Percentiles rank a stretch among this genome's conserved stretches.
These are phyloP conservation scores for Neopestalotiopsis rosae DNA, from an alignment of 2,329 filamentous ascomycete species.

Conservation along the genomic window DNA sequence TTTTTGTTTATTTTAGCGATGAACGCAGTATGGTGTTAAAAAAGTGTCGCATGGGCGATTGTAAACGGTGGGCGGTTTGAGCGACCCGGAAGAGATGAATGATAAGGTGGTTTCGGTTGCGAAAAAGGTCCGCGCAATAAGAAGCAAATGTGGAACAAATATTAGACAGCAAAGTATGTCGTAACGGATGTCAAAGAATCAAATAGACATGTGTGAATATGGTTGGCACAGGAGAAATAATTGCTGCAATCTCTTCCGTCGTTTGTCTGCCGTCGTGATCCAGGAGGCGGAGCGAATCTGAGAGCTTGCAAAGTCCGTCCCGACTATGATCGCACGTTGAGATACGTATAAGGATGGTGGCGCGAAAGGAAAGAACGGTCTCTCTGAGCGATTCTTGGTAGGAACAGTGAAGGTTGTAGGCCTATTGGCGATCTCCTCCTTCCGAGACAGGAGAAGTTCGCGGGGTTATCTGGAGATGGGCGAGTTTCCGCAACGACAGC, in stretches of 20 bases:
- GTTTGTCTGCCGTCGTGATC: neutral
- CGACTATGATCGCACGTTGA: neutral
- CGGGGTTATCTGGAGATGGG: neutral
- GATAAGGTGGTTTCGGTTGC: neutral
- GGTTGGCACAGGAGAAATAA: neutral
- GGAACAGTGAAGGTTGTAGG: neutral
- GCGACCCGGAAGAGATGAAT: neutral
- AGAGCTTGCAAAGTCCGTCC: neutral
- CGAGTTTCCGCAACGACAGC: neutral
- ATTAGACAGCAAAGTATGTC: constrained; percentile 4
- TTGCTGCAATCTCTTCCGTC: neutral
- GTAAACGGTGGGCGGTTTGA: neutral
- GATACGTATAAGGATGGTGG: neutral
- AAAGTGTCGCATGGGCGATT: neutral
- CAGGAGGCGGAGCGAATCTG: neutral
- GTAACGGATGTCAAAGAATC: constrained; percentile 5
- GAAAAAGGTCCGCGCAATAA: neutral
- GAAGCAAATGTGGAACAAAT: neutral
- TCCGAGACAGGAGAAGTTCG: constrained; percentile 14
- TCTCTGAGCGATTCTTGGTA: neutral
- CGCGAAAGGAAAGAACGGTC: neutral
- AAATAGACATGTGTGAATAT: constrained; percentile 2
- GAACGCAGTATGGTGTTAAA: neutral
- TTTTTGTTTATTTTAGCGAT: constrained; percentile 34
- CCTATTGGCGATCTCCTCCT: neutral